Base-by-base conservation (phyloP, 352 stramenopile genomes). In the Elongisporangium anandrum region DNA sequence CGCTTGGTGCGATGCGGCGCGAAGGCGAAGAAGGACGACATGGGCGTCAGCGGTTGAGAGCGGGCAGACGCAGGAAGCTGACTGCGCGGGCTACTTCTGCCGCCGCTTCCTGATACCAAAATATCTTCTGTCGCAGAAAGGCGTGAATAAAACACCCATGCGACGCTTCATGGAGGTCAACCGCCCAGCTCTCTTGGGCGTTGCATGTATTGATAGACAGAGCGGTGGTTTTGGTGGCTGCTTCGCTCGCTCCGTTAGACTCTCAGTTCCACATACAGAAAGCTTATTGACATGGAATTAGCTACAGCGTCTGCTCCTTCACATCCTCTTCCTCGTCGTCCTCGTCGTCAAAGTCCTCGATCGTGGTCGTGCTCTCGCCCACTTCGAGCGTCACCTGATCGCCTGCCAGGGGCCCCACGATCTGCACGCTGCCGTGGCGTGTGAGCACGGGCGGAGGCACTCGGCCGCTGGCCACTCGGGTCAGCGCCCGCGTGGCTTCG, bases 401-500 rank as follows among this genome's bases (percentile, higher is more conserved):
- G 22, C 69, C 65, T 21, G 70, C 52, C 26, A 57, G 56, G 38
- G 60, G 65, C 17, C 66, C 66, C 52, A 90, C 87, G 49, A 84
- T 68, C 56, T 90, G 81, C 50, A 90, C 80, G 48, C 78, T 90
- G 16, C 81, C 81, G 57, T 88, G 81, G 53, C 71, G 69, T 20
- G 77, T 88, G 57, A 90, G 78, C 38, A 73, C 61, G 0, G 74
- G 79, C n/a, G 74, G 71, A 0, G 72, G 65, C 16, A 66, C 68
- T 60, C 38, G 72, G 51, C n/a, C 68, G 45, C 63, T 78, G 26
- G 63, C 57, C 52, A 74, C 64, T 45, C 60, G 65, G 50, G 61
- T 79, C 70, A 17, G 67, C 58, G 54, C 67, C 63, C 3, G 63
- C 64, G 29, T 75, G 69, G 6, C 0, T 23, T 76, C 62, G 24